Conservation (phyloP, 2,329 filamentous ascomycete genomes). For the Curvularia verruculosa region DNA sequence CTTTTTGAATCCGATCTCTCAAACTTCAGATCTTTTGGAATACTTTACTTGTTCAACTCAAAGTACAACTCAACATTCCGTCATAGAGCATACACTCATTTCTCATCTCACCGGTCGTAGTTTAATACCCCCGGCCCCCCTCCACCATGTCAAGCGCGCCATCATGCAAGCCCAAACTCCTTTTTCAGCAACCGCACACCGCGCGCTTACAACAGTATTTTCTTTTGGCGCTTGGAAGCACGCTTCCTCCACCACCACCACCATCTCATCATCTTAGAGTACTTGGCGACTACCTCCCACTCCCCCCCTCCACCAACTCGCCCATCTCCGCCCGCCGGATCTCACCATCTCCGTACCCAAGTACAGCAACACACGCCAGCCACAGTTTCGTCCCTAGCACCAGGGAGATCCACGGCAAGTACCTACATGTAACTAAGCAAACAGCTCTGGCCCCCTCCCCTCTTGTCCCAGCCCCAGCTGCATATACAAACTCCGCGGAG, state of each 20-base stretch:
- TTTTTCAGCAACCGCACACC: neutral
- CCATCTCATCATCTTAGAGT: neutral
- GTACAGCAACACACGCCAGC: neutral
- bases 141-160: neutral
- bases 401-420: neutral
- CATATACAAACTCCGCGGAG: no score
- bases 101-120: neutral
- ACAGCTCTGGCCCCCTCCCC: no score
- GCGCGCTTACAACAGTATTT: neutral
- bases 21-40: no score
- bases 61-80: neutral
- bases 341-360: neutral
- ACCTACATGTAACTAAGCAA: no score
- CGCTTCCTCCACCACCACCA: no score
- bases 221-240: no score
- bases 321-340: neutral
- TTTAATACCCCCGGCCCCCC: neutral
- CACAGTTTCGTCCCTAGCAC: neutral
- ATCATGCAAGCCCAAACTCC: neutral
- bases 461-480: no score
- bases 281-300: no score
- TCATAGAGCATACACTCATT: neutral
- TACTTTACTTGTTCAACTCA: neutral
- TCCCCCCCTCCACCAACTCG: no score
- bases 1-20: no score